Conservation (phyloP, 352 stramenopile species). For the Hyaloperonospora brassicae region DNA sequence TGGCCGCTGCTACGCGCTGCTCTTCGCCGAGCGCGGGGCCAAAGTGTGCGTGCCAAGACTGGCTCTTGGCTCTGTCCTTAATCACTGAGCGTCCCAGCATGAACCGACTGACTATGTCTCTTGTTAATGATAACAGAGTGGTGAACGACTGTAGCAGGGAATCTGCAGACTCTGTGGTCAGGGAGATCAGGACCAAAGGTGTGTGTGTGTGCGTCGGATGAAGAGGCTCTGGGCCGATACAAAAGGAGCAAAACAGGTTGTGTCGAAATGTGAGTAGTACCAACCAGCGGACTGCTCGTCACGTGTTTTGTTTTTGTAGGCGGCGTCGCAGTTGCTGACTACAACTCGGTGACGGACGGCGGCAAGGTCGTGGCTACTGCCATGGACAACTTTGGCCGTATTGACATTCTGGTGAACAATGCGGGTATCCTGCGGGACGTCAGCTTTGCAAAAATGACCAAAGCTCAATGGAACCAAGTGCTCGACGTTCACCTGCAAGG, state of each 20-base stretch:
- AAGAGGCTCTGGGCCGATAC: no score
- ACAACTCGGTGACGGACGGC: conserved; percentile 80
- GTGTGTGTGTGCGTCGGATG: no score
- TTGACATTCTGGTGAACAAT: conserved; percentile 90
- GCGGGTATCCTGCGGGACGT: conserved; percentile 90
- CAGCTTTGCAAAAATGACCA: conserved; percentile 86
- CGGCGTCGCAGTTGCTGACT: conserved; percentile 69
- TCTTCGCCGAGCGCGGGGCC: conserved; percentile 64
- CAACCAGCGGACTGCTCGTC: neutral
- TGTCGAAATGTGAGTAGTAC: neutral
- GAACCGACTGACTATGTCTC: conserved; percentile 3
- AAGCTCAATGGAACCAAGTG: conserved; percentile 83
- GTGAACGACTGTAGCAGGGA: conserved; percentile 69
- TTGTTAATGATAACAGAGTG: conserved; percentile 29
- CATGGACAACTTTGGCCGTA: conserved; percentile 57
- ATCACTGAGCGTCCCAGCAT: neutral
- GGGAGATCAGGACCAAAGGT: conserved; percentile 71
- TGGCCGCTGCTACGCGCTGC: conserved; percentile 63
- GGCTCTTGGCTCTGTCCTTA: neutral
- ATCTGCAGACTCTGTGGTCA: conserved; percentile 63
- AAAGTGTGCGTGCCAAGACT: conserved; percentile 67
- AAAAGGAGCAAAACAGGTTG: neutral
- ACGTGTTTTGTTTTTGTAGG: conserved; percentile 15
- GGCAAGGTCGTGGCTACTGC: conserved; percentile 73
- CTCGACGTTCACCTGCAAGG: conserved; percentile 79